These are phyloP conservation scores for Tolypocladium ophioglossoides DNA, from an alignment of 2,329 filamentous ascomycete genomes.

Conservation along the genomic window DNA sequence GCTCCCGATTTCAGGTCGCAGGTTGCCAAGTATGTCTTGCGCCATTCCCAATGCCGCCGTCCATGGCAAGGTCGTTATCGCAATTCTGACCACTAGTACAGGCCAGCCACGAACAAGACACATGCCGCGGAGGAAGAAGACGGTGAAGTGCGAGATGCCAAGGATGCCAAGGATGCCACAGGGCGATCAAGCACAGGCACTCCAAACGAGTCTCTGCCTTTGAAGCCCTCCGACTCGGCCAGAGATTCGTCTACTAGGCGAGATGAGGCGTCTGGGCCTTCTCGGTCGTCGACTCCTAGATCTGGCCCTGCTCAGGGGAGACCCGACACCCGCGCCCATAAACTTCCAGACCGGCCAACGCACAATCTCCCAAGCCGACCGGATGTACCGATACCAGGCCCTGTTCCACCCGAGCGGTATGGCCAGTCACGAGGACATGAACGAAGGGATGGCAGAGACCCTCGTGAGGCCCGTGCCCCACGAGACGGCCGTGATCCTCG, in stretches of 20 bases:
- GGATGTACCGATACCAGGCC: conserved; percentile 43
- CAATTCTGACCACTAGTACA: conserved; percentile 5
- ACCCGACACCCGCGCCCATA: conserved; percentile 20
- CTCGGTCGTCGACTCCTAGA: conserved; percentile 18
- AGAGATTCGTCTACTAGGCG: conserved; percentile 15
- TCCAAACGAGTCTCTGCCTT: conserved; percentile 22
- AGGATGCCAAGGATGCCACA: conserved; percentile 12
- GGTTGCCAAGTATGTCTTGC: conserved; percentile 22
- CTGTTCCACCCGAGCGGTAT: conserved; percentile 35
- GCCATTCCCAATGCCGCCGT: conserved; percentile 6
- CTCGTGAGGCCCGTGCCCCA: conserved; percentile 10
- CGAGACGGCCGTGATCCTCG: conserved; percentile 19
- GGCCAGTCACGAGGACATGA: conserved; percentile 29
- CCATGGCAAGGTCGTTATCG: neutral
- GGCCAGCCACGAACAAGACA: conserved; percentile 9
- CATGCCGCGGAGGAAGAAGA: conserved; percentile 50
- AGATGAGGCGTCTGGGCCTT: conserved; percentile 10
- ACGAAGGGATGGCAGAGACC: conserved; percentile 25
- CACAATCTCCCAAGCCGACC: conserved; percentile 45
- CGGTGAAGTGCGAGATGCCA: conserved; percentile 59
- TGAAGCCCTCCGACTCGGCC: conserved; percentile 16
- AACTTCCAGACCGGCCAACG: conserved; percentile 23
- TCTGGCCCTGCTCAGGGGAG: conserved; percentile 12
- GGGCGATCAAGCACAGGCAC: conserved; percentile 1
- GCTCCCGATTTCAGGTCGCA: conserved; percentile 56